Conservation (phyloP, 768 basidiomycete genomes). For the Hygrophoropsis aurantiaca region DNA sequence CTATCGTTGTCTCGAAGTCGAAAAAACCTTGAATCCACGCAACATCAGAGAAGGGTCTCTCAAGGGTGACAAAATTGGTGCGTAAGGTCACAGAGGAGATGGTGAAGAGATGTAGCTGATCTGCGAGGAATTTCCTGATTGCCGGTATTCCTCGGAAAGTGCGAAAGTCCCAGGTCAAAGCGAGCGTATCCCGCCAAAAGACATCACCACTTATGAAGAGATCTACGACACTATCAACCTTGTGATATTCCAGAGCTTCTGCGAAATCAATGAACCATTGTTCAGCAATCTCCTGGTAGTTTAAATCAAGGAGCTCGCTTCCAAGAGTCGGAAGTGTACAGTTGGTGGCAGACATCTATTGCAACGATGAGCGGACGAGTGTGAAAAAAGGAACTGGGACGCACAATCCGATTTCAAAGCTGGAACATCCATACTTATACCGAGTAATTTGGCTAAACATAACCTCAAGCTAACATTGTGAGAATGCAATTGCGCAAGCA, state of each 20-base stretch:
- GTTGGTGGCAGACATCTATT: too few species aligned
- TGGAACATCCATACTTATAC: too few species aligned
- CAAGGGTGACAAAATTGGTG: constrained; percentile 18
- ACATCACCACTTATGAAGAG: constrained; percentile 34
- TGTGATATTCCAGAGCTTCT: background rate
- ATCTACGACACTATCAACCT: constrained; percentile 13
- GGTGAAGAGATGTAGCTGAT: constrained; percentile 24
- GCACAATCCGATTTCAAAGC: too few species aligned
- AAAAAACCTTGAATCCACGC: constrained; percentile 55
- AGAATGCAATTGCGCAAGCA: too few species aligned
- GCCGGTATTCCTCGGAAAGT: constrained; percentile 36
- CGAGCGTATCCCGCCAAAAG: constrained; percentile 48
- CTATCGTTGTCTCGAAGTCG: constrained; percentile 45
- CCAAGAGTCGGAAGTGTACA: constrained; percentile 10
- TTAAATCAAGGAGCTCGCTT: background rate
- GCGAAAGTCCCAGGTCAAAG: constrained; percentile 49
- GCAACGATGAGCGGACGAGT: too few species aligned
- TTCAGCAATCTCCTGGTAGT: constrained; percentile 3
- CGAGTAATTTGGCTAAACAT: background rate
- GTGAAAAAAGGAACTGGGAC: too few species aligned
- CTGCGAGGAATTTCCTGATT: constrained; percentile 33
- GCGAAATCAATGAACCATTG: constrained; percentile 7
- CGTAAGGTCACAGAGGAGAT: constrained; percentile 7
- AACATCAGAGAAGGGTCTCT: constrained; percentile 48
- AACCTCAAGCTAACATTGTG: background rate